Evolutionary conservation across 345 rosid species (phyloP).

Genomic region (Eucalyptus dawsonii): DNA sequence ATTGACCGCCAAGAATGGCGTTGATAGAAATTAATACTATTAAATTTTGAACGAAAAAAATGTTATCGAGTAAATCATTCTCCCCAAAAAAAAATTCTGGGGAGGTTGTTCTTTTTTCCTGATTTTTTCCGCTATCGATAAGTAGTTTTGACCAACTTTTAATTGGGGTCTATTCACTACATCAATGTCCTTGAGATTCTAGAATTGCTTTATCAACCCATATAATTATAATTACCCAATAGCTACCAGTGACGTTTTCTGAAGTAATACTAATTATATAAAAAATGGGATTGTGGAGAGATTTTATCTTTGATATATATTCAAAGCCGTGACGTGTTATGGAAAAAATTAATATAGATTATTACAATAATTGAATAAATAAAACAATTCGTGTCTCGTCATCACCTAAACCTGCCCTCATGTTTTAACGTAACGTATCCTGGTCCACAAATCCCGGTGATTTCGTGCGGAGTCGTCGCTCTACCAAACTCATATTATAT

Average conservation of each 20-base stretch:
- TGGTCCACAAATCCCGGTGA: rapidly evolving
- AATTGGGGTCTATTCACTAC: not conserved
- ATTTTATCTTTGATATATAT: not conserved
- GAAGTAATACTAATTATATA: not conserved
- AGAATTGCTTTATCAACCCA: not conserved
- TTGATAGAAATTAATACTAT: not conserved
- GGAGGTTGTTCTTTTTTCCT: not conserved
- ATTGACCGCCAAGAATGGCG: not conserved
- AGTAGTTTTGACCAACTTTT: not conserved
- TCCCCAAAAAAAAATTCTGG: not conserved
- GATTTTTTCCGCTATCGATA: not conserved
- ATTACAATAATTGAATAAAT: not conserved
- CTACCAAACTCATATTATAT: not conserved
- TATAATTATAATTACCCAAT: not conserved
- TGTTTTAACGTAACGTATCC: not conserved
- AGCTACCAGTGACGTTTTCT: not conserved
- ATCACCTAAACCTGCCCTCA: not conserved
- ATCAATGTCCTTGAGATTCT: not conserved
- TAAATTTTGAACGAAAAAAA: not conserved
- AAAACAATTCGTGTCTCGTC: not conserved
- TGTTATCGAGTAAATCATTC: not conserved
- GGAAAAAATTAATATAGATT: not conserved
- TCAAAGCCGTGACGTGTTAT: not conserved
- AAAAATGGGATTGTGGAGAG: not conserved
- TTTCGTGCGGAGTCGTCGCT: not conserved